A percentile compares a stretch with the other conserved stretches of the same genome.
phyloP scores from a whole-genome alignment of 768 basidiomycete genomes.

The Roridomyces roridus region DNA sequence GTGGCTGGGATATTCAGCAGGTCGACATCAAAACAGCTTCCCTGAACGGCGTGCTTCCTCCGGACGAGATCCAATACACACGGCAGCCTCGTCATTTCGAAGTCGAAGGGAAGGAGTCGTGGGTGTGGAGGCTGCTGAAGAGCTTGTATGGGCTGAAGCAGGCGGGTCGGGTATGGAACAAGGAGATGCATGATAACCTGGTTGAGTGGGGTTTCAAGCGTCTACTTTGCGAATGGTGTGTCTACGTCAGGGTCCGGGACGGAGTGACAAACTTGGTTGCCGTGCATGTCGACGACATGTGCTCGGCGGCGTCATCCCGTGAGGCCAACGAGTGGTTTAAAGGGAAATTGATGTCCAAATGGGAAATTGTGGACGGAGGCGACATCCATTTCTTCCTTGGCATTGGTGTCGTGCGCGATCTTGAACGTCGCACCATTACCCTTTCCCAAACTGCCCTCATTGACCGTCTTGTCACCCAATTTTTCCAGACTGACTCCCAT shows the following conservation, averaged over 20 bases:
- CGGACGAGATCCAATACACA: conserved; percentile 40
- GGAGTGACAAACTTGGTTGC: no score
- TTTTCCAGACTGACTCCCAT: conserved; percentile 29
- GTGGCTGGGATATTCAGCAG: conserved; percentile 35
- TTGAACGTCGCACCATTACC: conserved; percentile 13
- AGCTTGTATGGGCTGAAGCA: no score
- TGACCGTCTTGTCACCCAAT: conserved; percentile 32
- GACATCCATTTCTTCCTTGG: conserved; percentile 37
- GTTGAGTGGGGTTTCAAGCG: conserved; percentile 35
- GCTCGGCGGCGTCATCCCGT: no score
- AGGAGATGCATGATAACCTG: conserved; percentile 33
- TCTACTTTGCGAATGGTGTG: conserved; percentile 35
- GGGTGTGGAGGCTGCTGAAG: no score
- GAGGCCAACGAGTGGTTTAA: no score
- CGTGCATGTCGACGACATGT: no score
- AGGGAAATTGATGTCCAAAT: conserved; percentile 29
- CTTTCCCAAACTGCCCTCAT: conserved; percentile 36
- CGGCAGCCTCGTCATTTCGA: conserved; percentile 36
- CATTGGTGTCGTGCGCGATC: conserved; percentile 39
- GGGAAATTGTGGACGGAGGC: conserved; percentile 35
- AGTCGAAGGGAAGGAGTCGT: neutral
- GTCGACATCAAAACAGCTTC: conserved; percentile 38
- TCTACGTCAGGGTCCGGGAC: conserved; percentile 28
- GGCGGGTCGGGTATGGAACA: no score
- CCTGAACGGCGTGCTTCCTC: conserved; percentile 26